A percentile compares a stretch with the other conserved stretches of the same genome.
These are phyloP conservation scores for Ascoidea rubescens DNA, from an alignment of 805 yeast species.

Conservation along the genomic window DNA sequence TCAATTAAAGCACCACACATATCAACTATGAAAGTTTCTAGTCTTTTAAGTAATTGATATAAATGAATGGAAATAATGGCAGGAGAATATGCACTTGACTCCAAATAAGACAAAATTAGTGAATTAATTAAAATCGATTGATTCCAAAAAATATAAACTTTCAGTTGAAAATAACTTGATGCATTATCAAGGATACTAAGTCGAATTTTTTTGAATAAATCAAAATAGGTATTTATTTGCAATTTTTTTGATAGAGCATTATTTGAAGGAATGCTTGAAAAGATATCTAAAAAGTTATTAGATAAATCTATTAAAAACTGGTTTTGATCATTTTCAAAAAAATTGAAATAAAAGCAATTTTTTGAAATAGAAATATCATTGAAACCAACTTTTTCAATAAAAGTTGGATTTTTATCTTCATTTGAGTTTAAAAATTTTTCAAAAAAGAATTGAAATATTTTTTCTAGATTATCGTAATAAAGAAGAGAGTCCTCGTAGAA, in stretches of 20 bases:
- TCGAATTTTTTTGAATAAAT: not conserved
- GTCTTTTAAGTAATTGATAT: conserved; percentile 22
- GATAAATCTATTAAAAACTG: conserved; percentile 2
- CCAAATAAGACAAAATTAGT: conserved; percentile 13
- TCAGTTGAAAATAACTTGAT: conserved; percentile 14
- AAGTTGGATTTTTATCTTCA: conserved; percentile 1
- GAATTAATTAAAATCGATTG: conserved; percentile 23
- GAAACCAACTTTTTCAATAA: conserved; percentile 7
- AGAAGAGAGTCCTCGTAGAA: conserved; percentile 46
- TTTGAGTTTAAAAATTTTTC: conserved; percentile 1
- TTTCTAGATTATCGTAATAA: conserved; percentile 33
- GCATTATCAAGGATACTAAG: conserved; percentile 5
- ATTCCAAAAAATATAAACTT: conserved; percentile 22
- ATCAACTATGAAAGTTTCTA: conserved; percentile 25
- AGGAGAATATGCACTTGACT: conserved; percentile 22
- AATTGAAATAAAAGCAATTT: conserved; percentile 9
- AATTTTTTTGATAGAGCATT: not conserved
- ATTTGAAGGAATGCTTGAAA: not conserved
- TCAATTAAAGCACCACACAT: conserved; percentile 15
- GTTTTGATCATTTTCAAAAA: conserved; percentile 4
- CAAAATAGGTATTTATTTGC: not conserved
- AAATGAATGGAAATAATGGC: conserved; percentile 28
- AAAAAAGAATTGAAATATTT: conserved; percentile 15
- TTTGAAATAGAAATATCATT: conserved; percentile 2
- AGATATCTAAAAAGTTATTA: not conserved